Evolutionary conservation across 2,329 filamentous ascomycete species (phyloP).

Genomic region (Rasamsonia emersonii): DNA sequence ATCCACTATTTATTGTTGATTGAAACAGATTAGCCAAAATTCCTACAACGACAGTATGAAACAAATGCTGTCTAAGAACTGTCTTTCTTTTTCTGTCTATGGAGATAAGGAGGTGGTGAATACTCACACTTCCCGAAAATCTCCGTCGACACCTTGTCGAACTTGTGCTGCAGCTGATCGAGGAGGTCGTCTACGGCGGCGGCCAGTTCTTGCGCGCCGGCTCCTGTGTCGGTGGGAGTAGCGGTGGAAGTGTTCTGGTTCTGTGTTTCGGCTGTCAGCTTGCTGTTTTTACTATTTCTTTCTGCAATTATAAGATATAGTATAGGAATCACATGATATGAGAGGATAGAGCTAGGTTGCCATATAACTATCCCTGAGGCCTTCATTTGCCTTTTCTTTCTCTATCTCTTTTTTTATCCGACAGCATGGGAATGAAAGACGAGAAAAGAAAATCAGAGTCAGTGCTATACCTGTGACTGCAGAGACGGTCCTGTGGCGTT

Average conservation of each 20-base stretch:
- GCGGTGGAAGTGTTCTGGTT: neutral
- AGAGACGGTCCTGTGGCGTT: constrained; percentile 6
- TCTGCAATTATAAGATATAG: too few relatives aligned
- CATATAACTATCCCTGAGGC: too few relatives aligned
- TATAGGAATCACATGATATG: too few relatives aligned
- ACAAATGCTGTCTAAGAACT: neutral
- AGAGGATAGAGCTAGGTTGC: too few relatives aligned
- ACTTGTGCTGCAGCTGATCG: constrained; percentile 76
- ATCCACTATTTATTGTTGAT: constrained; percentile 73
- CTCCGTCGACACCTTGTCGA: constrained; percentile 74
- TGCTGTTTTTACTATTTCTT: too few relatives aligned
- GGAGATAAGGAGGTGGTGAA: neutral
- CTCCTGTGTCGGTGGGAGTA: too few relatives aligned
- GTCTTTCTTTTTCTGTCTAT: too few relatives aligned
- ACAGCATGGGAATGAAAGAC: too few relatives aligned
- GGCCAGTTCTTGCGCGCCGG: constrained; percentile 49
- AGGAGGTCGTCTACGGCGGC: constrained; percentile 79
- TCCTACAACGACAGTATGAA: neutral
- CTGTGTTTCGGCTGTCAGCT: neutral
- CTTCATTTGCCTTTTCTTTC: too few relatives aligned
- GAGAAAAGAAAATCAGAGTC: neutral
- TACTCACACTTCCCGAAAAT: constrained; percentile 77
- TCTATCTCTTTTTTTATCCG: too few relatives aligned
- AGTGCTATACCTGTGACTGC: constrained; percentile 14
- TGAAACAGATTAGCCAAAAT: constrained; percentile 4